Evolutionary conservation across 768 basidiomycete genomes (phyloP).

Genomic region (Crassisporium funariophilum): DNA sequence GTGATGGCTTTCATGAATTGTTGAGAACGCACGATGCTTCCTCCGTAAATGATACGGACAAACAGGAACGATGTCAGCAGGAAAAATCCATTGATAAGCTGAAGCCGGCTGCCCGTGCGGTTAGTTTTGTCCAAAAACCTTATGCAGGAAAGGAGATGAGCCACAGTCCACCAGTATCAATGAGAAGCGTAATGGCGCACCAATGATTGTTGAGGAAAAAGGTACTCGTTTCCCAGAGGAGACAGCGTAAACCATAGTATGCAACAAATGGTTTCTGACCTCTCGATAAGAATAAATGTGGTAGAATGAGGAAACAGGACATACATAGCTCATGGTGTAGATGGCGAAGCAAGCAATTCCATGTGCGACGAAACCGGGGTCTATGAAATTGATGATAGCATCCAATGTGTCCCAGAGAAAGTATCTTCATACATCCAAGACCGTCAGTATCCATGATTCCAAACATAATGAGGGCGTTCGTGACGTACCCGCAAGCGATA

Average conservation of each 20-base stretch:
- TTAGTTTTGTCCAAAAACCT: constrained; percentile 82
- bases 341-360: constrained; percentile 70
- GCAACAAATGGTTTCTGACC: constrained; percentile 70
- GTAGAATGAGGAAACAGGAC: constrained; percentile 26
- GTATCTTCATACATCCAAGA: constrained; percentile 43
- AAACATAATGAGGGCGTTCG: neutral
- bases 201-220: constrained; percentile 89
- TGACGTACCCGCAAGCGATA: constrained; percentile 68
- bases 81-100: constrained; percentile 71
- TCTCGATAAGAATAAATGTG: constrained; percentile 1
- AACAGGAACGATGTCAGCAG: constrained; percentile 70
- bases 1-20: neutral
- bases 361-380: constrained; percentile 77
- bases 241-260: constrained; percentile 76
- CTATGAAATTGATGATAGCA: constrained; percentile 65
- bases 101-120: constrained; percentile 65
- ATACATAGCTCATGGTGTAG: constrained; percentile 71
- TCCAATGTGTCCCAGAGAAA: constrained; percentile 87
- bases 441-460: constrained; percentile 6
- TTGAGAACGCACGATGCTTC: constrained; percentile 40
- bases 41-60: constrained; percentile 74
- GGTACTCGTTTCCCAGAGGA: constrained; percentile 86
- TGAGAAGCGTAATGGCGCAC: constrained; percentile 38
- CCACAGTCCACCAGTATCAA: neutral
- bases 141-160: neutral